Conservation (phyloP, 495 filamentous ascomycete genomes). For the Glarea lozoyensis region DNA sequence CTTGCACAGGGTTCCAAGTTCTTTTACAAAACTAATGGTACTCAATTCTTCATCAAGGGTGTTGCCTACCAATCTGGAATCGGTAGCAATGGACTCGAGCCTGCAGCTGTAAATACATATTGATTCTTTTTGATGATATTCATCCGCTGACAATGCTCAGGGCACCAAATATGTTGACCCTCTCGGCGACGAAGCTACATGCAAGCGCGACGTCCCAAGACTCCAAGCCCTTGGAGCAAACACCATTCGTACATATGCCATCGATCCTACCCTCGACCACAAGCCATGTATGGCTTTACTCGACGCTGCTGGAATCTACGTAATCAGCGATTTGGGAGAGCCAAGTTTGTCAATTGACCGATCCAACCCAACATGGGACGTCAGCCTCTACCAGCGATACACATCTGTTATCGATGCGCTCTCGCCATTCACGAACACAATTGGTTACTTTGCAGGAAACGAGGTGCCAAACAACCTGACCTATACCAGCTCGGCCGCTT, state of each 20-base stretch:
- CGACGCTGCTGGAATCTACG: conserved; percentile 64
- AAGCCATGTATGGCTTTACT: conserved; percentile 56
- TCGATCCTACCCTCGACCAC: conserved; percentile 56
- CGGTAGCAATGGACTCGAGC: conserved; percentile 22
- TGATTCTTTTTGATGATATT: too few species aligned
- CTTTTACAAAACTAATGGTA: conserved; percentile 60
- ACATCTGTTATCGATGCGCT: conserved; percentile 57
- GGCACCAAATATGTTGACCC: conserved; percentile 33
- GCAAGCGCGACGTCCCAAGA: conserved; percentile 54
- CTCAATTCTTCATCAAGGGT: conserved; percentile 62
- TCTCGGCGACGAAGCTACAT: conserved; percentile 44
- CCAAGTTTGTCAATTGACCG: conserved; percentile 52
- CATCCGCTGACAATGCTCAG: neutral
- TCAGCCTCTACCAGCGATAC: conserved; percentile 48
- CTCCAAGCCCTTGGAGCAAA: conserved; percentile 56
- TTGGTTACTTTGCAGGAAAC: conserved; percentile 72
- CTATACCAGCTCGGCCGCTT: conserved; percentile 52
- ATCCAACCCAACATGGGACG: conserved; percentile 46
- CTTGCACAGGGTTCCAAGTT: conserved; percentile 33
- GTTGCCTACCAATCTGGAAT: conserved; percentile 51
- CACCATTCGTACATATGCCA: conserved; percentile 48
- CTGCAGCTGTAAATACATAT: too few species aligned
- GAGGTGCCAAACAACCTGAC: conserved; percentile 51
- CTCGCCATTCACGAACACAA: conserved; percentile 53
- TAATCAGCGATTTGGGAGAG: conserved; percentile 55